Percentiles rank a stretch among this genome's conserved stretches.
phyloP scores from a whole-genome alignment of 768 basidiomycete genomes.

The Kwoniella bestiolae region DNA sequence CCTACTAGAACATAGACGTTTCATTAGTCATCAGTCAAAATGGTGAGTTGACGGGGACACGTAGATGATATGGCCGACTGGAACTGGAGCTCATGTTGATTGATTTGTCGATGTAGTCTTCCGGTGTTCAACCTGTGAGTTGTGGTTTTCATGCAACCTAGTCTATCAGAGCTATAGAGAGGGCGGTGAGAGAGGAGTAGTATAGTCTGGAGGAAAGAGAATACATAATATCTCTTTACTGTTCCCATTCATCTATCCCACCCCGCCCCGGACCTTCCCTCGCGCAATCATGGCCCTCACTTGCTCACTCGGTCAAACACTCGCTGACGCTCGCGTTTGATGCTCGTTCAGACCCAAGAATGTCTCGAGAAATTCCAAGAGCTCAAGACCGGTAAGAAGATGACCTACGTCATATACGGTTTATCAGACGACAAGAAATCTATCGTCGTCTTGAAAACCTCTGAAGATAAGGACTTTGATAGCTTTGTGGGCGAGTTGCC shows the following conservation, averaged over 20 bases:
- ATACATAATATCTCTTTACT: not conserved
- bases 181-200: not conserved
- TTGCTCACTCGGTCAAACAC: not conserved
- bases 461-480: conserved; percentile 66
- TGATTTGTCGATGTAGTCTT: conserved; percentile 39
- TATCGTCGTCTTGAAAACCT: conserved; percentile 75
- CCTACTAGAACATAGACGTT: not conserved
- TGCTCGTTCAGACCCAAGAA: conserved; percentile 62
- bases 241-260: not conserved
- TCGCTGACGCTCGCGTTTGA: not conserved
- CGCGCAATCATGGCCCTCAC: too few species aligned
- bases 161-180: too few species aligned
- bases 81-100: not conserved
- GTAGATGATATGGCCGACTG: too few species aligned
- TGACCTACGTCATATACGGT: conserved; percentile 81
- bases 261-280: not conserved
- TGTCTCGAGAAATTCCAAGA: conserved; percentile 69
- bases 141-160: too few species aligned
- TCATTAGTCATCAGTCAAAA: not conserved
- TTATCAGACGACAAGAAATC: conserved; percentile 63
- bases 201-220: too few species aligned
- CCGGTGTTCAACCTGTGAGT: conserved; percentile 56
- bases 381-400: conserved; percentile 75
- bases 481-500: conserved; percentile 76
- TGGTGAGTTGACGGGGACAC: too few species aligned